Evolutionary conservation across 1,139 yeast genomes (phyloP).

Genomic region (Geotrichum europaeum): DNA sequence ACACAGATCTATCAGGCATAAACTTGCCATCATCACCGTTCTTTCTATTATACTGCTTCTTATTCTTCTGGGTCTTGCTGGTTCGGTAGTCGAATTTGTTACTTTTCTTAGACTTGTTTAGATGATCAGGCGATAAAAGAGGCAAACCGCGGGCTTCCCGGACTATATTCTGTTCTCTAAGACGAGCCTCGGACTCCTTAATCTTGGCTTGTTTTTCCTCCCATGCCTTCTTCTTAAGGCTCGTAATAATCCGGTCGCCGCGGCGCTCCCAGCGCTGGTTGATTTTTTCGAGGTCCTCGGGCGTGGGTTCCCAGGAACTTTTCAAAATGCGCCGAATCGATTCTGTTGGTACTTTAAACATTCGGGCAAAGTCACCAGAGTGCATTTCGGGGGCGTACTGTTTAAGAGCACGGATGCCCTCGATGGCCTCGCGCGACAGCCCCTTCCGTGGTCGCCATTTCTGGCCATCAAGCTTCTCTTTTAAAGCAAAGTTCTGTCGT

Average conservation of each 20-base stretch:
- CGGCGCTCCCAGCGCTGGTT: constrained; percentile 47
- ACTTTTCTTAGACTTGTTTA: not conserved
- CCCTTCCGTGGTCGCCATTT: constrained; percentile 67
- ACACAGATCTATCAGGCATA: not conserved
- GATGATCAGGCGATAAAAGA: not conserved
- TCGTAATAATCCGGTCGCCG: constrained; percentile 34
- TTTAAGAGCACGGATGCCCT: constrained; percentile 54
- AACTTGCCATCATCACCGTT: constrained; percentile 3
- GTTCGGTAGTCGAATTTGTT: not conserved
- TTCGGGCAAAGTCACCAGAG: constrained; percentile 54
- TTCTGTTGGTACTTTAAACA: constrained; percentile 73
- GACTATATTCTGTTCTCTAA: constrained; percentile 8
- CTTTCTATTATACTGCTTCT: not conserved
- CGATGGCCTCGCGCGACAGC: constrained; percentile 65
- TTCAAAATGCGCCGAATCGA: constrained; percentile 73
- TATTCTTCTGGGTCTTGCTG: not conserved
- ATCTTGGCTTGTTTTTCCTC: constrained; percentile 11
- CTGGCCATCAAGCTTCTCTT: constrained; percentile 51
- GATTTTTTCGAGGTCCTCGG: constrained; percentile 43
- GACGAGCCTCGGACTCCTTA: constrained; percentile 4
- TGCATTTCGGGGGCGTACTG: constrained; percentile 50
- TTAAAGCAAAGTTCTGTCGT: constrained; percentile 55
- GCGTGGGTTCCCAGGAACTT: constrained; percentile 69
- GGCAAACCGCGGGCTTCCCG: constrained; percentile 8
- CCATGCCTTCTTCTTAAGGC: constrained; percentile 9